Evolutionary conservation across 2,329 filamentous ascomycete genomes (phyloP), one percentile per base, ranked within the genome.

Genomic region (Aureobasidium subglaciale): DNA sequence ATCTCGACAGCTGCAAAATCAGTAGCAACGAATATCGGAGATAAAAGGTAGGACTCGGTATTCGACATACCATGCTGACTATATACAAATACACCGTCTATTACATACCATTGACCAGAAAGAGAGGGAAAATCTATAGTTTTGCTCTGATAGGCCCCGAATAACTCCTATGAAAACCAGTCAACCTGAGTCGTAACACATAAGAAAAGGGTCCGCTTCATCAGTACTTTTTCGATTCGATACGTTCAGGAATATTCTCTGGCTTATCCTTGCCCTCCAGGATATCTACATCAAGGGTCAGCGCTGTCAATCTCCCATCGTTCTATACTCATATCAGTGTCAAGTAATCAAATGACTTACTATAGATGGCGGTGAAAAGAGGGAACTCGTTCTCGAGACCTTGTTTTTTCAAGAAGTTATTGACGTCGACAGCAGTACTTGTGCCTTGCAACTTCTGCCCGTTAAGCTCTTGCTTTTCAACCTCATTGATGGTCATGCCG

Each of bases 391-490:
- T 76, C 73, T 95, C 90, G 61, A 86, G 74, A 1, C 86, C 87
- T 62, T 87, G 80, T 48, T 83, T 82, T 75, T 87, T 88, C 66
- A 99, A 73, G 72, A 97, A 97, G 48, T 79, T 84, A 74, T 95
- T 88, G 38, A 99, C 91, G 71, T 99, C 93, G 60, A 85, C 82
- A 8, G 93, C 91, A 3, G 93, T 99, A 63, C 86, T 86, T 0
- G 90, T 97, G 34, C 93, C 93, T 75, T 99, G 93, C 58, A 99
- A 77, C 76, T 95, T 96, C 78, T 99, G 93, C 13, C 93, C 93
- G 68, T 99, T 97, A 59, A 99, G 79, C 69, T 96, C 91, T 58
- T 84, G 81, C 67, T 82, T 80, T 77, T 99, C 93, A 40, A 99
- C 85, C 71, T 97, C 90, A 63, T 87, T 84, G 35, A 99, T 89